These are phyloP conservation scores for Yamadazyma sp. DNA, from an alignment of 805 yeast genomes.

Conservation along the genomic window DNA sequence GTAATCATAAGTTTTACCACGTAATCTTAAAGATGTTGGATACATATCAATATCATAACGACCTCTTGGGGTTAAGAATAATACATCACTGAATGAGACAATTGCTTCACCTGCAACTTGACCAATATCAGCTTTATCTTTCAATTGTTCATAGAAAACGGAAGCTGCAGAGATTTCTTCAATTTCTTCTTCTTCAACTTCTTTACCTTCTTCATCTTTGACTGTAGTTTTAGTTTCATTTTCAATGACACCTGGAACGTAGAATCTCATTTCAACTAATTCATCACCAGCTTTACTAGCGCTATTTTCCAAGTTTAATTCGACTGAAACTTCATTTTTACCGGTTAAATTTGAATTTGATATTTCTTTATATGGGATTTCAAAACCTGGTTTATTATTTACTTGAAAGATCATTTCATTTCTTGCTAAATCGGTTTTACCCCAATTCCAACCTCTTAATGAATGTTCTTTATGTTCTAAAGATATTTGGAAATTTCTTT, in stretches of 20 bases:
- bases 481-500: conserved; percentile 65
- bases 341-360: conserved; percentile 87
- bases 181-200: conserved; percentile 32
- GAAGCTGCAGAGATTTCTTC: conserved; percentile 70
- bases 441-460: conserved; percentile 99
- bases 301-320: conserved; percentile 60
- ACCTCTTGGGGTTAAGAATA: conserved; percentile 96
- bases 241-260: conserved; percentile 81
- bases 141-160: conserved; percentile 84
- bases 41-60: conserved; percentile 97
- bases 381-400: conserved; percentile 87
- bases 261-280: conserved; percentile 89
- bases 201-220: conserved; percentile 31
- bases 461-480: conserved; percentile 89
- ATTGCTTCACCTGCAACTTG: conserved; percentile 93
- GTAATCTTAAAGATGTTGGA: conserved; percentile 76
- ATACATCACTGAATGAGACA: conserved; percentile 85
- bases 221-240: conserved; percentile 33
- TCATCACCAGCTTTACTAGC: conserved; percentile 86
- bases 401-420: conserved; percentile 85
- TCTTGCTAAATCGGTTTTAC: conserved; percentile 86
- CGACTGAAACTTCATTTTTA: conserved; percentile 90
- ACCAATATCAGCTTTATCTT: conserved; percentile 92
- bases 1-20: conserved; percentile 98
- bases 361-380: conserved; percentile 78